These are phyloP conservation scores for Solanum chacoense DNA, from an alignment of 305 asterid genomes.

Conservation along the genomic window DNA sequence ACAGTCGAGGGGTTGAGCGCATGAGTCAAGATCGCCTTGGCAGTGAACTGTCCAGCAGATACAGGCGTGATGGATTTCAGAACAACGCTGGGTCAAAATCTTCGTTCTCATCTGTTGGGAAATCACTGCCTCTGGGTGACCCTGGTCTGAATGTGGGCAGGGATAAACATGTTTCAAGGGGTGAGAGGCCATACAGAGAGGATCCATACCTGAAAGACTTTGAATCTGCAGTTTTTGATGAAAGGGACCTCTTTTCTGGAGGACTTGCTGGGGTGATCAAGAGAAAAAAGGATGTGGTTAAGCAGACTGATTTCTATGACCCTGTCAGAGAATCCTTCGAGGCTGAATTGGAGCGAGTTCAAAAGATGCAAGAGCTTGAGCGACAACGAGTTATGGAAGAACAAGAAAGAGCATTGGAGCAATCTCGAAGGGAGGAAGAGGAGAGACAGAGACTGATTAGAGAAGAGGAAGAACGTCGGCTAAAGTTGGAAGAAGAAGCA, in stretches of 20 bases:
- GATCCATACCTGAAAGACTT: constrained; percentile 47
- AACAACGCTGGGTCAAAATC: constrained; percentile 26
- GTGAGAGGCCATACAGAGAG: constrained; percentile 41
- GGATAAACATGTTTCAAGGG: constrained; percentile 40
- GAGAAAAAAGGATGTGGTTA: constrained; percentile 73
- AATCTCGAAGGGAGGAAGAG: constrained; percentile 77
- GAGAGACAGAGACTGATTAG: constrained; percentile 67
- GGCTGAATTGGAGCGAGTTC: constrained; percentile 98
- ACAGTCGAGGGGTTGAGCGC: constrained; percentile 39
- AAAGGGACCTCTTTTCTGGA: constrained; percentile 65
- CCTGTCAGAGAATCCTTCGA: constrained; percentile 94
- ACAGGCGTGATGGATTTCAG: constrained; percentile 42
- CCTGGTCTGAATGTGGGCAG: constrained; percentile 37
- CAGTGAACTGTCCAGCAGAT: constrained; percentile 46
- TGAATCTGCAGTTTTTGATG: constrained; percentile 58
- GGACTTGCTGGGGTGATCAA: constrained; percentile 71
- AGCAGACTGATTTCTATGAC: constrained; percentile 69
- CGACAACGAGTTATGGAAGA: constrained; percentile 70
- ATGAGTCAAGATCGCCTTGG: constrained; percentile 35
- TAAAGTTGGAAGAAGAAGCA: constrained; percentile 77
- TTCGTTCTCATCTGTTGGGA: constrained; percentile 38
- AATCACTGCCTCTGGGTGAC: constrained; percentile 31
- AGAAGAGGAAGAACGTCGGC: constrained; percentile 70
- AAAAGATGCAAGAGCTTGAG: constrained; percentile 95
- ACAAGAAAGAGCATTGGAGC: constrained; percentile 87